Conservation (phyloP, 2,329 filamentous ascomycete species). For the Chrysoporthe austroafricana region DNA sequence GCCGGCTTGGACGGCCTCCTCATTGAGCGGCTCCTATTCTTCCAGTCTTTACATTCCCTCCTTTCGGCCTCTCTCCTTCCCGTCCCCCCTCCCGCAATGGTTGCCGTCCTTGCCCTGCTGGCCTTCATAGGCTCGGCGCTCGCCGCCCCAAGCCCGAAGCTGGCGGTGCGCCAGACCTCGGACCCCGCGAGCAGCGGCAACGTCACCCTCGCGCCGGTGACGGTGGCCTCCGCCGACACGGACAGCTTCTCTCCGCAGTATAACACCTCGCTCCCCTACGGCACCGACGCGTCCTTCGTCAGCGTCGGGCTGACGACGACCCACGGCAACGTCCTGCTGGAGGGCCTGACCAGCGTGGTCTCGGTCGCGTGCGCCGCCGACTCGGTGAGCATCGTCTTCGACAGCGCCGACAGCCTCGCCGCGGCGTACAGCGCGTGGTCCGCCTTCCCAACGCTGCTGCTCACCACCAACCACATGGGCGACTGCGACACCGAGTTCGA, state of each 20-base stretch:
- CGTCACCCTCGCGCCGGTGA: slow-evolving; percentile 20
- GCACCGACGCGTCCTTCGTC: slow-evolving; percentile 16
- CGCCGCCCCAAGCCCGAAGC: slow-evolving; percentile 9
- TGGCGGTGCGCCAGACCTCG: slow-evolving; percentile 15
- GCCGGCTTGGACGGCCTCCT: background rate
- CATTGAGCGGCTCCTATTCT: background rate
- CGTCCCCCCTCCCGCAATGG: background rate
- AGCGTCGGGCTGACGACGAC: slow-evolving; percentile 20
- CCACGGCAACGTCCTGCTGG: slow-evolving; percentile 19
- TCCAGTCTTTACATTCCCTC: background rate
- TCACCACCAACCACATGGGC: slow-evolving; percentile 27
- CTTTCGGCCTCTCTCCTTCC: background rate
- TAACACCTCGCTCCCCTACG: slow-evolving; percentile 22
- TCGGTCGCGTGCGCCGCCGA: slow-evolving; percentile 19
- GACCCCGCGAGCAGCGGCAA: slow-evolving; percentile 18
- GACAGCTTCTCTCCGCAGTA: slow-evolving; percentile 11
- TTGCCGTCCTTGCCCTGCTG: slow-evolving; percentile 2
- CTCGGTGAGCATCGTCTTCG: slow-evolving; percentile 22
- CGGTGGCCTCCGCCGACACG: slow-evolving; percentile 1
- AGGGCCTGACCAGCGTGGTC: slow-evolving; percentile 19
- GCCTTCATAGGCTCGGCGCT: slow-evolving; percentile 11
- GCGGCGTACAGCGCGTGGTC: slow-evolving; percentile 26
- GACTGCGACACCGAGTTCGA: slow-evolving; percentile 25
- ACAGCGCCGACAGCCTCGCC: slow-evolving; percentile 15
- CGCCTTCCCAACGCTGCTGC: slow-evolving; percentile 1